Percentiles rank a stretch among this genome's conserved stretches.
These are phyloP conservation scores for Dipteronia dyeriana DNA, from an alignment of 345 rosid species.

Conservation along the genomic window DNA sequence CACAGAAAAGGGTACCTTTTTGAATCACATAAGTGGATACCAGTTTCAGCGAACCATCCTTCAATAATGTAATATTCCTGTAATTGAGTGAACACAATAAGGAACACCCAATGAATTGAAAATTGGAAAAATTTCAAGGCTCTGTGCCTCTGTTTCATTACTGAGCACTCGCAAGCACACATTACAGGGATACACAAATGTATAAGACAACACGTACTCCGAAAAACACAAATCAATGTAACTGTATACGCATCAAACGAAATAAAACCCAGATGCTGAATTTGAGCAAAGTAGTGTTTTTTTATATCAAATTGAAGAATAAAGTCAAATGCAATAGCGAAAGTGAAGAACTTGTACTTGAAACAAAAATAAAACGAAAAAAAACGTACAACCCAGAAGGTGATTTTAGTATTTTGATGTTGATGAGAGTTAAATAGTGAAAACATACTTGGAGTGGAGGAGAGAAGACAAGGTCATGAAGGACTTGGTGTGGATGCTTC, in stretches of 20 bases:
- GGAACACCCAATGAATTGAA: background rate
- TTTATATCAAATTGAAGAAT: background rate
- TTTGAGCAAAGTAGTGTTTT: background rate
- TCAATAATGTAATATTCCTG: conserved; percentile 38
- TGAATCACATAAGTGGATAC: conserved; percentile 19
- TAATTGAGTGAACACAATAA: conserved; percentile 10
- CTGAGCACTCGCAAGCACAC: background rate
- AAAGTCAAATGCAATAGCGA: background rate
- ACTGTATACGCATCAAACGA: background rate
- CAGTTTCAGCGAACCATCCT: conserved; percentile 25
- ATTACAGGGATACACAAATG: no score
- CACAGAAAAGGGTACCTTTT: conserved; percentile 12
- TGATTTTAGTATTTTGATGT: no score
- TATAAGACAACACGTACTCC: no score
- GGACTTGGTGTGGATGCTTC: conserved; percentile 55
- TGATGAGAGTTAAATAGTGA: background rate
- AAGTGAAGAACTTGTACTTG: no score
- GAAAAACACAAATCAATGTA: background rate
- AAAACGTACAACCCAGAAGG: no score
- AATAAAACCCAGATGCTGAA: background rate
- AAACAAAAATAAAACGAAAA: no score
- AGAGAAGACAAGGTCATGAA: conserved; percentile 48
- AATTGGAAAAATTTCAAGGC: background rate
- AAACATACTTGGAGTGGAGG: conserved; percentile 53
- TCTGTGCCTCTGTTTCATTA: background rate